phyloP scores from a whole-genome alignment of 805 yeast species.

The Zygosaccharomyces kombuchaensis region DNA sequence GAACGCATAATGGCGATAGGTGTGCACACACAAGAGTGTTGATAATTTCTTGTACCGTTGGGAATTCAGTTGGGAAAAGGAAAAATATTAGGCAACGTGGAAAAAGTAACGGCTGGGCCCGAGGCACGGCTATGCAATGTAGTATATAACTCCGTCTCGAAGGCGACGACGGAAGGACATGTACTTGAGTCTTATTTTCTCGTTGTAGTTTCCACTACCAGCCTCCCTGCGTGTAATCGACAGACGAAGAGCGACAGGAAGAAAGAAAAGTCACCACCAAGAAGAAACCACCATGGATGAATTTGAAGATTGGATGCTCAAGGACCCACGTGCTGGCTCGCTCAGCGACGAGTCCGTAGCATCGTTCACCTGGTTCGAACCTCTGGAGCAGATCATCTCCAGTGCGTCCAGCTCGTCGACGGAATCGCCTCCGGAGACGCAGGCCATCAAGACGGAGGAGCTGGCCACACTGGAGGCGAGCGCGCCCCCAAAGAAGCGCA shows the following conservation, averaged over 20 bases:
- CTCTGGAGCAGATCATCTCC: conserved; percentile 26
- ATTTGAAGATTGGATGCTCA: conserved; percentile 20
- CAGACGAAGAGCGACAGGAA: neutral
- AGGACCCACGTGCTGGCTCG: conserved; percentile 12
- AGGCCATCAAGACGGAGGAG: conserved; percentile 4
- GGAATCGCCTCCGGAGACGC: conserved; percentile 19
- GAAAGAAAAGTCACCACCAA: neutral
- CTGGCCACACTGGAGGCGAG: conserved; percentile 5
- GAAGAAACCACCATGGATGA: conserved; percentile 1
- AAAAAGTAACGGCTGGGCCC: neutral
- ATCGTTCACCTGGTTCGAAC: conserved; percentile 26
- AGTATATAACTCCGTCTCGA: neutral
- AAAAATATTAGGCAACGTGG: neutral
- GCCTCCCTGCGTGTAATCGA: too few species aligned
- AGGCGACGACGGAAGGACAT: neutral
- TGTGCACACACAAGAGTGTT: neutral
- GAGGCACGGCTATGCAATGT: neutral
- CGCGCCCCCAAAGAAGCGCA: conserved; percentile 35
- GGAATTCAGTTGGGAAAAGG: neutral
- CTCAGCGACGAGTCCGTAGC: conserved; percentile 10
- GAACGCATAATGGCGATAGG: conserved; percentile 6
- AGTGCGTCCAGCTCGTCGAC: conserved; percentile 25
- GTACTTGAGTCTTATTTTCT: neutral
- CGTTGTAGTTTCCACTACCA: too few species aligned
- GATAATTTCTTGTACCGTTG: conserved; percentile 1